Evolutionary conservation across 148 eudicot genomes (phyloP).

Genomic region (Drosera capensis): DNA sequence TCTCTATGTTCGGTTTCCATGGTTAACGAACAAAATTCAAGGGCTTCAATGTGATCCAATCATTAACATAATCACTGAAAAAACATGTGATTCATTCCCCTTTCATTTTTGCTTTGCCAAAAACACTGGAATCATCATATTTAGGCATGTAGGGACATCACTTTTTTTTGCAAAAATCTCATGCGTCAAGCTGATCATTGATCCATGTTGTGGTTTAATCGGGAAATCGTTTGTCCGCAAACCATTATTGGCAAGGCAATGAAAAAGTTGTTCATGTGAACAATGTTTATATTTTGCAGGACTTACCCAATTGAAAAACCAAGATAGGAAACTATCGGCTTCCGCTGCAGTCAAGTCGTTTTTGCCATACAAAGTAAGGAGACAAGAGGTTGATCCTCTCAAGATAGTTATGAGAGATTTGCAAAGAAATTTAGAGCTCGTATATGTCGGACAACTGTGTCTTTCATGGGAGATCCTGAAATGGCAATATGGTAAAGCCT

Average conservation of each 20-base stretch:
- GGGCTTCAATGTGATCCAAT: constrained; percentile 14
- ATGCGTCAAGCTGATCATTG: neutral
- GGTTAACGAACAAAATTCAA: constrained; percentile 5
- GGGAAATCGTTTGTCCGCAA: neutral
- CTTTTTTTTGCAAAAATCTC: neutral
- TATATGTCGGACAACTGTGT: constrained; percentile 69
- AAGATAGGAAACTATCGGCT: constrained; percentile 27
- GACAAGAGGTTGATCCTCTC: constrained; percentile 36
- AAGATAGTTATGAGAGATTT: constrained; percentile 36
- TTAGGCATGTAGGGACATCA: neutral
- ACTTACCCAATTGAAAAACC: constrained; percentile 54
- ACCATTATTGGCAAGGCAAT: neutral
- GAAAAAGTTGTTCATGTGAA: neutral
- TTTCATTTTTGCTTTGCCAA: neutral
- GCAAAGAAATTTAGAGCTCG: constrained; percentile 49
- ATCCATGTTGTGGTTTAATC: neutral
- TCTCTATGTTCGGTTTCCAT: neutral
- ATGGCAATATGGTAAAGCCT: constrained; percentile 53
- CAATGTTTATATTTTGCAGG: constrained; percentile 17
- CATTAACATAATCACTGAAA: neutral
- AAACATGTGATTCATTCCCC: neutral
- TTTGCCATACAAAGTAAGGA: constrained; percentile 31
- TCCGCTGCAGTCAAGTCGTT: constrained; percentile 30
- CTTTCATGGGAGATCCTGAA: constrained; percentile 83
- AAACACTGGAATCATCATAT: neutral